Percentiles rank a stretch among this genome's conserved stretches.
Conservation (phyloP, 2,329 filamentous ascomycete species). For the Ophiostoma sp. region DNA sequence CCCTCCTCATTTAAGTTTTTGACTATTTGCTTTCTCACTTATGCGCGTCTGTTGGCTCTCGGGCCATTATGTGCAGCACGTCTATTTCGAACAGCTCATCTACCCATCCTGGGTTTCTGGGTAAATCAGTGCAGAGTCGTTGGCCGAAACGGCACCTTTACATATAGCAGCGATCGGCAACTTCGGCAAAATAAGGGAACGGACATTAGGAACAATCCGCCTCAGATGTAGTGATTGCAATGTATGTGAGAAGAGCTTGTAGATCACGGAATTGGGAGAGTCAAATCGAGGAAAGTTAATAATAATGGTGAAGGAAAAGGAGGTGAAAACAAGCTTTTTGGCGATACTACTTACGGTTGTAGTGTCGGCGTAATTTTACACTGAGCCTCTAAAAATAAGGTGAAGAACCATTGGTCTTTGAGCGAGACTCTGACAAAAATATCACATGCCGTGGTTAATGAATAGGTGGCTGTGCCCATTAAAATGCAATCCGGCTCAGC, state of each 20-base stretch:
- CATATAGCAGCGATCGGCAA: background rate
- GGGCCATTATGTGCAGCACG: background rate
- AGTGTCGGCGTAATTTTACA: background rate
- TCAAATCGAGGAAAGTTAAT: background rate
- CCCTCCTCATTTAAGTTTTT: background rate
- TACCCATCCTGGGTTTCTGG: background rate
- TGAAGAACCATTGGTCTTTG: background rate
- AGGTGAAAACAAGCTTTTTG: constrained; percentile 18
- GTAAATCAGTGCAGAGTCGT: background rate
- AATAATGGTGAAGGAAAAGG: background rate
- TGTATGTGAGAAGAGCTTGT: background rate
- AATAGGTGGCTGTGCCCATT: background rate
- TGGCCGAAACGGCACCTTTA: constrained; percentile 18
- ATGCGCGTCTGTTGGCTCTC: background rate
- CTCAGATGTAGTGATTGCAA: background rate
- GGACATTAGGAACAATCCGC: background rate
- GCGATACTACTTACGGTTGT: background rate
- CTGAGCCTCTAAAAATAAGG: background rate
- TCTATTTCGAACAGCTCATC: background rate
- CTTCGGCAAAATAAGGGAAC: constrained; percentile 7
- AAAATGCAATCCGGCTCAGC: background rate
- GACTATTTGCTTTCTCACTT: background rate
- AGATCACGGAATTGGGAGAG: background rate
- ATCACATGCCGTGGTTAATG: background rate
- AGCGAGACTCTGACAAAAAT: background rate